A percentile compares a stretch with the other conserved stretches of the same genome.
Evolutionary conservation across 441 rosid species (phyloP).

Genomic region (Breynia disticha): DNA sequence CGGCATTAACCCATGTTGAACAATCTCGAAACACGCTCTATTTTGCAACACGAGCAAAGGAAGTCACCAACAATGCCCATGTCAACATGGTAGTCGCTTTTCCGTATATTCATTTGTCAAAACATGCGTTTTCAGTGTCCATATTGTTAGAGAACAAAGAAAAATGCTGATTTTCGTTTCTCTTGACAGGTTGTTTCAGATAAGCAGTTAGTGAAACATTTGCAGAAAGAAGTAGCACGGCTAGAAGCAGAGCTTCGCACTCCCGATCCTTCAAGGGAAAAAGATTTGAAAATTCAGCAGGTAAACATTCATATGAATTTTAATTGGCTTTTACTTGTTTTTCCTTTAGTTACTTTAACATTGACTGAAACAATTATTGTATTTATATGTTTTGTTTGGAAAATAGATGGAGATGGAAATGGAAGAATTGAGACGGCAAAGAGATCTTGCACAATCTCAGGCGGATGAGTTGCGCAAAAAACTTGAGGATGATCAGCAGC

Average conservation of each 20-base stretch:
- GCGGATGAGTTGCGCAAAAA: slow-evolving; percentile 73
- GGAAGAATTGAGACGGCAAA: slow-evolving; percentile 74
- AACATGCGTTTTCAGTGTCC: slow-evolving; percentile 1
- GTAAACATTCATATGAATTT: slow-evolving; percentile 21
- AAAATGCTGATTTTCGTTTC: slow-evolving; percentile 11
- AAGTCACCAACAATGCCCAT: slow-evolving; percentile 95
- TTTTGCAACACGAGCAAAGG: slow-evolving; percentile 97
- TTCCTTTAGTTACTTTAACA: too few relatives aligned
- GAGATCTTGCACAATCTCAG: slow-evolving; percentile 75
- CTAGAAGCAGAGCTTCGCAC: slow-evolving; percentile 95
- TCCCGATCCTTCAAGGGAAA: slow-evolving; percentile 75
- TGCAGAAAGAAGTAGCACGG: slow-evolving; percentile 96
- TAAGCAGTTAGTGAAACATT: slow-evolving; percentile 92
- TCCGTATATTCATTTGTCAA: slow-evolving; percentile 2
- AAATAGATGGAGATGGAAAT: slow-evolving; percentile 83
- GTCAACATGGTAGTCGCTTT: slow-evolving; percentile 78
- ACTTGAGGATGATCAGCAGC: slow-evolving; percentile 57
- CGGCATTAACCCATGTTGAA: slow-evolving; percentile 78
- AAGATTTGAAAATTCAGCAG: slow-evolving; percentile 80
- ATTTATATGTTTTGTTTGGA: slow-evolving; percentile 10
- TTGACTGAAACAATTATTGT: too few relatives aligned
- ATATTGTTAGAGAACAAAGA: slow-evolving; percentile 3
- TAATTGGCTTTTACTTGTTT: slow-evolving; percentile 2
- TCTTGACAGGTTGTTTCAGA: slow-evolving; percentile 72
- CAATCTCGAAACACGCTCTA: slow-evolving; percentile 93